Conservation (phyloP, 2,329 filamentous ascomycete species). For the Fusarium chuoi region DNA sequence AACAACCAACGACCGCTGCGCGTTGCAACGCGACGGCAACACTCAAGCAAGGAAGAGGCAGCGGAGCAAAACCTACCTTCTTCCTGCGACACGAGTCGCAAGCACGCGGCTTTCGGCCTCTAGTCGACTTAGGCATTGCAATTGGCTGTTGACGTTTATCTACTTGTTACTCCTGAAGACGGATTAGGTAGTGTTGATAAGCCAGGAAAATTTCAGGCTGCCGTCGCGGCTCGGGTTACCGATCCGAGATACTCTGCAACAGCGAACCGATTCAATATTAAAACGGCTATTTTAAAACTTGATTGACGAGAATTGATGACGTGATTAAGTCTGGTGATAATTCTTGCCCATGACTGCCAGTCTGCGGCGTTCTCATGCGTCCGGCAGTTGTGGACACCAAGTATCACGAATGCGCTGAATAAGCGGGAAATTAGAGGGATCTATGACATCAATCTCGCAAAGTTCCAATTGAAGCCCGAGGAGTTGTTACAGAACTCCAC, state of each 20-base stretch:
- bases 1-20: too few relatives aligned
- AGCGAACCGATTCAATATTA: too few relatives aligned
- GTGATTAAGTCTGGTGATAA: neutral
- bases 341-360: neutral
- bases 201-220: neutral
- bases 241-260: neutral
- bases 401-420: neutral
- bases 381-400: neutral
- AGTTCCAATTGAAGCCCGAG: too few relatives aligned
- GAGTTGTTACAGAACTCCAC: neutral
- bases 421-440: neutral
- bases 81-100: conserved; percentile 13
- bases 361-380: too few relatives aligned
- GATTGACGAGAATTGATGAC: accelerated
- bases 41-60: neutral
- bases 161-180: accelerated
- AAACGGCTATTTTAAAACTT: too few relatives aligned
- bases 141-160: too few relatives aligned
- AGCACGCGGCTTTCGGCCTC: neutral
- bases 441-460: neutral
- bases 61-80: neutral
- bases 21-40: too few relatives aligned
- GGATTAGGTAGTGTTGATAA: neutral
- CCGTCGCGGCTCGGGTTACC: neutral
- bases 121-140: neutral